Conservation (phyloP, 176 grass and related monocot genomes). For the Oryza punctata region DNA sequence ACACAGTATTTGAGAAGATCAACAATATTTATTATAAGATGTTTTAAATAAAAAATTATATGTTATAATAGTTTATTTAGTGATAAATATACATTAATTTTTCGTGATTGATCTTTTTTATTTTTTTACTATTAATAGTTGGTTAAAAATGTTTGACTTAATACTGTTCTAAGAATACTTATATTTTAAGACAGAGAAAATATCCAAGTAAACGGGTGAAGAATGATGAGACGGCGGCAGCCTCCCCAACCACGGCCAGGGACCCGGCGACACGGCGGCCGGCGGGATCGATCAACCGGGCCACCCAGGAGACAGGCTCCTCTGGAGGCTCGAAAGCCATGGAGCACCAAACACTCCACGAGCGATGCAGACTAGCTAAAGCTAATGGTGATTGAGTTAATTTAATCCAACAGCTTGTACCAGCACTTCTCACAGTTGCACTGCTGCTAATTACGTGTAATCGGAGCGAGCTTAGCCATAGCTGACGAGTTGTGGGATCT, state of each 20-base stretch:
- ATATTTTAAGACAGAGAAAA: no score
- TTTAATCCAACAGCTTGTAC: background rate
- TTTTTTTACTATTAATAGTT: no score
- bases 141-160: no score
- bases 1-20: no score
- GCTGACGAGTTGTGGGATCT: background rate
- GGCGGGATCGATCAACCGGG: no score
- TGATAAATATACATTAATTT: no score
- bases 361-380: background rate
- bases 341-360: slow-evolving; percentile 16
- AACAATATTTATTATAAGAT: no score
- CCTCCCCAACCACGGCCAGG: background rate
- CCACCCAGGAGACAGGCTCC: slow-evolving; percentile 1
- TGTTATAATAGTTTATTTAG: no score
- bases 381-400: background rate
- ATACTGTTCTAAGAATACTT: no score
- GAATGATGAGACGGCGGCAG: background rate
- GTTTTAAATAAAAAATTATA: no score
- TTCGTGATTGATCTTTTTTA: no score
- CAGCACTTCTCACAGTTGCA: background rate
- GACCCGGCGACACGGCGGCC: background rate
- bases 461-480: background rate
- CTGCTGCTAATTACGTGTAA: background rate
- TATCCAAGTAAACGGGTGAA: background rate
- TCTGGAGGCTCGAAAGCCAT: slow-evolving; percentile 9